These are phyloP conservation scores for Lentinus tigrinus DNA, from an alignment of 768 basidiomycete genomes.

Conservation along the genomic window DNA sequence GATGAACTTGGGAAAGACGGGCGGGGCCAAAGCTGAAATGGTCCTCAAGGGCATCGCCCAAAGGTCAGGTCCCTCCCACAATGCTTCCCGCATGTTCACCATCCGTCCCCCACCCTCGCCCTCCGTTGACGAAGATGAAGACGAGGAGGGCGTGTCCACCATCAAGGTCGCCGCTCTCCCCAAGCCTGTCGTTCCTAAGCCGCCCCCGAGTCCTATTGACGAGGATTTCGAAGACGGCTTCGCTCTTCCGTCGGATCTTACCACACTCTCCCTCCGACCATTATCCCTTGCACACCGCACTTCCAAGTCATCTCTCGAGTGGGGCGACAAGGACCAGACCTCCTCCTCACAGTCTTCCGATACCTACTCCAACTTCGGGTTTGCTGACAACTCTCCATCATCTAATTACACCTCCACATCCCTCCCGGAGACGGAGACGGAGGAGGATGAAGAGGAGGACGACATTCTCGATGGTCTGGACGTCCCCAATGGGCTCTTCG, in stretches of 20 bases:
- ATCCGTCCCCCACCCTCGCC: constrained; percentile 65
- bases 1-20: constrained; percentile 64
- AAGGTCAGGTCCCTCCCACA: constrained; percentile 37
- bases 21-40: constrained; percentile 45
- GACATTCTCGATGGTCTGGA: constrained; percentile 80
- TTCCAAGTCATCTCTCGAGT: constrained; percentile 83
- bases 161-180: constrained; percentile 68
- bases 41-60: constrained; percentile 39
- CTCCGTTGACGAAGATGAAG: constrained; percentile 58
- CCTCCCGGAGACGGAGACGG: constrained; percentile 70
- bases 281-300: constrained; percentile 71
- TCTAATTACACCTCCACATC: constrained; percentile 69
- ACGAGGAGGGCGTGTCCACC: constrained; percentile 81
- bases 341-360: constrained; percentile 78
- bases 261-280: constrained; percentile 79
- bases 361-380: constrained; percentile 76
- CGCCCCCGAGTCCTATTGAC: constrained; percentile 47
- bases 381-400: constrained; percentile 46
- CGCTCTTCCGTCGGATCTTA: constrained; percentile 76
- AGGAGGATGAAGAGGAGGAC: constrained; percentile 57
- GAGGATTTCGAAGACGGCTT: constrained; percentile 87
- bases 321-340: constrained; percentile 82
- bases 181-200: constrained; percentile 25
- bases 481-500: constrained; percentile 73
- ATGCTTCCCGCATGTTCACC: constrained; percentile 46